These are phyloP conservation scores for Torulaspora delbrueckii DNA, from an alignment of 805 yeast genomes.

Conservation along the genomic window DNA sequence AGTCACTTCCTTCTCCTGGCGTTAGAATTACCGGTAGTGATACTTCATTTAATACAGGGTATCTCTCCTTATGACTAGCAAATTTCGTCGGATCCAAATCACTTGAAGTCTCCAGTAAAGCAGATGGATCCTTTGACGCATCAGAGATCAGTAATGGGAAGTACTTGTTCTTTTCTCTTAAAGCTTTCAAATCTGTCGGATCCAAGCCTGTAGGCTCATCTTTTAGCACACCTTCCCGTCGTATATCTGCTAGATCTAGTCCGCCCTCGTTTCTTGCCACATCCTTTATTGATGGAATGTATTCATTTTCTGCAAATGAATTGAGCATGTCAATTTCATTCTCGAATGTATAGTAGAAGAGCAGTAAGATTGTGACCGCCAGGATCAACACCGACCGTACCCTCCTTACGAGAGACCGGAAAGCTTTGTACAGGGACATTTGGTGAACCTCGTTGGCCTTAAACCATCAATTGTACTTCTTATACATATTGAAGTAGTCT, in stretches of 20 bases:
- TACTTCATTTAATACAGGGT: constrained; percentile 27
- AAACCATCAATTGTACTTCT: neutral
- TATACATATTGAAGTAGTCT: neutral
- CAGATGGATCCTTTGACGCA: constrained; percentile 18
- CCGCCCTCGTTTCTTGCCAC: neutral
- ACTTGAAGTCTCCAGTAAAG: constrained; percentile 12
- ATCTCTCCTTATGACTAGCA: constrained; percentile 22
- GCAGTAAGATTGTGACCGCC: constrained; percentile 27
- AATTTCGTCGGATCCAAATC: constrained; percentile 18
- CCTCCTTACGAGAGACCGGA: constrained; percentile 17
- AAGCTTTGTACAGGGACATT: constrained; percentile 17
- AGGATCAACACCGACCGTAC: constrained; percentile 29
- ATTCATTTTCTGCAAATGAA: constrained; percentile 36
- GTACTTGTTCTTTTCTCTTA: constrained; percentile 37
- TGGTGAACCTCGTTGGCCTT: neutral
- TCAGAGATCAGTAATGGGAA: constrained; percentile 36
- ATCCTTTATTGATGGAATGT: constrained; percentile 29
- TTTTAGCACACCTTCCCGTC: neutral
- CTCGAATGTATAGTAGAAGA: constrained; percentile 35
- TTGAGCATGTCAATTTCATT: constrained; percentile 36
- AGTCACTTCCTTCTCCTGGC: constrained; percentile 1
- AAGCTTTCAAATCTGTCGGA: constrained; percentile 20
- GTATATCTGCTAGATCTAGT: neutral
- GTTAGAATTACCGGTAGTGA: constrained; percentile 20
- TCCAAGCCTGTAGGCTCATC: constrained; percentile 7